Evolutionary conservation across 768 basidiomycete species (phyloP), one percentile per base, ranked within the genome.

Genomic region (Suillus variegatus): DNA sequence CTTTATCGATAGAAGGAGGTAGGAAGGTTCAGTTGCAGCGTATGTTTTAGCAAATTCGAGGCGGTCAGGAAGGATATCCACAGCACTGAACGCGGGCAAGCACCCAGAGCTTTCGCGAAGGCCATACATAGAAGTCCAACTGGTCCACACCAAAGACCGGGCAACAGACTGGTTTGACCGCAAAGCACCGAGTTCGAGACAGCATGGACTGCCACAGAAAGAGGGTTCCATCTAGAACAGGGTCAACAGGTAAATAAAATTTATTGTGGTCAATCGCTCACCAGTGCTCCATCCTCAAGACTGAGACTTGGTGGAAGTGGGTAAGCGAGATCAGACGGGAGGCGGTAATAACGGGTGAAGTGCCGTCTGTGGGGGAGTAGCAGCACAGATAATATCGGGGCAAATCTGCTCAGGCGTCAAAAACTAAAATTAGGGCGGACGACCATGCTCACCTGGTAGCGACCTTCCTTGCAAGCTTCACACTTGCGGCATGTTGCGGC

Each of bases 281-380:
- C 92, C 93, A 98, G 92, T 7, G 97, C 95, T 40, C 96, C 97
- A 74, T 99, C 95, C 76, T 97, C 96, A 14, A 97, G 85, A 22
- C 90, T 86, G 58, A 98, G 86, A 72, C 87, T 82, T n/a, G 90
- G 85, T 3, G 95, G 95, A 14, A 99, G 86, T 47, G 81, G 83
- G 76, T 93, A 95, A 62, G 89, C 90, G 28, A 97, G 84, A 76
- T 97, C 93, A 32, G 88, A 88, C 16, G 95, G 94, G 63, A 97
- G 82, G 62, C 84, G 86, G 78, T 97, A 99, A 81, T 91, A 97
- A 54, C 94, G 85, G 55, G 84, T 84, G 25, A 97, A 16, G 96
- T 98, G 62, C 96, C 96, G 71, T 97, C 92, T 73, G 91, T 87
- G 96, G 96, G 61, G 96, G 97, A 16, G 96, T 97, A 2, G 96